phyloP scores from a whole-genome alignment of 2,329 filamentous ascomycete species.

The Scedosporium boydii region DNA sequence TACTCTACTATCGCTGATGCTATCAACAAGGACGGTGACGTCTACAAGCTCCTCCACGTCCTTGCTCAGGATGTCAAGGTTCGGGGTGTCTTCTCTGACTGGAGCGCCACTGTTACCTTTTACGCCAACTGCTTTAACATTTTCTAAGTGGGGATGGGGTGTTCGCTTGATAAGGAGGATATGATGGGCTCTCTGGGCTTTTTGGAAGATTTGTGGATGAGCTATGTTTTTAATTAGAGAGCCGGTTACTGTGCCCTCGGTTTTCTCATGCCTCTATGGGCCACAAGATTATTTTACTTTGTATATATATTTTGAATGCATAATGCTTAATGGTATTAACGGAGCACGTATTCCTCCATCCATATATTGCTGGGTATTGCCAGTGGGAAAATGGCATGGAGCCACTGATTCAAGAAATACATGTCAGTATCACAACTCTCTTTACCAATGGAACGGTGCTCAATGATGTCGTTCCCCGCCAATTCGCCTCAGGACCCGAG shows the following conservation, averaged over 20 bases:
- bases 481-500: no score
- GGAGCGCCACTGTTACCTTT: constrained; percentile 59
- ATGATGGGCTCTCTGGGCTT: background rate
- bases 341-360: background rate
- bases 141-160: constrained; percentile 8
- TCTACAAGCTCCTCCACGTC: constrained; percentile 57
- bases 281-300: background rate
- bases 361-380: background rate
- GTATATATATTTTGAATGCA: background rate
- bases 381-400: background rate
- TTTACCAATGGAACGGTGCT: no score
- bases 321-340: background rate
- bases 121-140: constrained; percentile 60
- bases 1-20: constrained; percentile 44
- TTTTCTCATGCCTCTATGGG: background rate
- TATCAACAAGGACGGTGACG: constrained; percentile 54
- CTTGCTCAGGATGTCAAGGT: constrained; percentile 52
- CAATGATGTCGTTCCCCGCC: no score
- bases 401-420: no score
- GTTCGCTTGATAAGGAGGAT: background rate
- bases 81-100: constrained; percentile 56
- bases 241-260: background rate
- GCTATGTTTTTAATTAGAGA: background rate
- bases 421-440: no score
- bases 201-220: background rate